A percentile compares a stretch with the other conserved stretches of the same genome.
Evolutionary conservation across 2,329 filamentous ascomycete species (phyloP).

Genomic region (Fusarium papillatum): DNA sequence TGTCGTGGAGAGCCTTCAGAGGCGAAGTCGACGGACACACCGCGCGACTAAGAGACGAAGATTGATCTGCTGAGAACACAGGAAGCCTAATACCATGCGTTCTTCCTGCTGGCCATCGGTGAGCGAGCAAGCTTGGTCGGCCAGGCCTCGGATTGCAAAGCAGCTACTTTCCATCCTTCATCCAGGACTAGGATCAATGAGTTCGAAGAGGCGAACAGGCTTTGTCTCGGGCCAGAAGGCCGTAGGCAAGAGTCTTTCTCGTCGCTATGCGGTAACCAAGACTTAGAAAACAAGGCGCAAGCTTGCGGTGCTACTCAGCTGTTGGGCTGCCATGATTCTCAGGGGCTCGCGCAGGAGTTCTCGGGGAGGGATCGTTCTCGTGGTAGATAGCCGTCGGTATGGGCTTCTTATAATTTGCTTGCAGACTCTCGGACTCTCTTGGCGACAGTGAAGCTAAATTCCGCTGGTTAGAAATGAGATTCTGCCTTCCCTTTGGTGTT

Average conservation of each 20-base stretch:
- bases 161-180: background rate
- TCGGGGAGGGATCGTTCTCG: slow-evolving; percentile 6
- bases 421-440: background rate
- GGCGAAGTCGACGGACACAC: too few relatives aligned
- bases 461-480: background rate
- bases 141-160: background rate
- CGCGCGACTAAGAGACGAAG: background rate
- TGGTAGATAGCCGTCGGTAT: too few relatives aligned
- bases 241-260: slow-evolving; percentile 2
- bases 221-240: slow-evolving; percentile 6
- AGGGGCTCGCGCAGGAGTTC: slow-evolving; percentile 7
- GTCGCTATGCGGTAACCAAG: background rate
- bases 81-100: background rate
- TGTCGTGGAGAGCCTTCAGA: background rate
- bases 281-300: slow-evolving; percentile 2
- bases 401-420: background rate
- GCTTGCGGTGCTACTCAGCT: slow-evolving; percentile 1
- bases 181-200: background rate
- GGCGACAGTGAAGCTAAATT: background rate
- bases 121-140: background rate
- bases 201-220: background rate
- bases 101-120: background rate
- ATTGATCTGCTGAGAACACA: too few relatives aligned
- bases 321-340: background rate
- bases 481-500: too few relatives aligned